Base-by-base conservation (phyloP, 352 stramenopile genomes). In the Pythium inflatum region DNA sequence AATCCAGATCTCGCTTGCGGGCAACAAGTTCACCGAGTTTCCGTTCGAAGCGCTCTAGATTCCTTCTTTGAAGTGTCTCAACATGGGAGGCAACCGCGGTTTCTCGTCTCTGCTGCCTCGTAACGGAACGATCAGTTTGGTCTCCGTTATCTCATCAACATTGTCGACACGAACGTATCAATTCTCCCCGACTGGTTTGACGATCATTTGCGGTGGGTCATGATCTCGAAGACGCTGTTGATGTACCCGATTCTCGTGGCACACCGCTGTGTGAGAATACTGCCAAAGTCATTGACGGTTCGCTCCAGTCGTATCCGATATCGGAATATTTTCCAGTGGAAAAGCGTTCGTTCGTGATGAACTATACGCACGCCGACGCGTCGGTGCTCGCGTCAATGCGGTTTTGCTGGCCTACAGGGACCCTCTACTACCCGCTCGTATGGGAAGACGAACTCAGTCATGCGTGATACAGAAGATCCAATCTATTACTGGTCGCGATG, bases 91-190 rank as follows among this genome's bases (percentile, higher is more conserved):
- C 2, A 69, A 63, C 14, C 56, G 22, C 38, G 27, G 18, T 2
- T 62, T 69, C 51, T 34, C 62, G n/a, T 43, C 50, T 18, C 51
- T 69, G 24, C 18, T 46, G 1, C 33, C 33, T n/a, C 25, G 27
- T 11, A 25, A 7, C 12, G 36, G 28, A 11, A 55, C 33, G 6
- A 51, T n/a, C n/a, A n/a, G n/a, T n/a, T n/a, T n/a, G n/a, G n/a
- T n/a, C n/a, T n/a, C n/a, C 16, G 2, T 46, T 30, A 11, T 16
- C 13, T 50, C 8, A 7, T 68, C 43, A 50, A 60, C 36, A 13
- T 68, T 24, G 33, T 60, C 22, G 40, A 60, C 27, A 68, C 60
- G 28, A 68, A 68, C 36, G 48, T 60, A 3, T 40, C 46, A 8
- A 33, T 50, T 6, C 46, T 68, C 16, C 60, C 60, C 0, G 18